Conservation (phyloP, 2,329 filamentous ascomycete species). For the Tolypocladium inflatum region DNA sequence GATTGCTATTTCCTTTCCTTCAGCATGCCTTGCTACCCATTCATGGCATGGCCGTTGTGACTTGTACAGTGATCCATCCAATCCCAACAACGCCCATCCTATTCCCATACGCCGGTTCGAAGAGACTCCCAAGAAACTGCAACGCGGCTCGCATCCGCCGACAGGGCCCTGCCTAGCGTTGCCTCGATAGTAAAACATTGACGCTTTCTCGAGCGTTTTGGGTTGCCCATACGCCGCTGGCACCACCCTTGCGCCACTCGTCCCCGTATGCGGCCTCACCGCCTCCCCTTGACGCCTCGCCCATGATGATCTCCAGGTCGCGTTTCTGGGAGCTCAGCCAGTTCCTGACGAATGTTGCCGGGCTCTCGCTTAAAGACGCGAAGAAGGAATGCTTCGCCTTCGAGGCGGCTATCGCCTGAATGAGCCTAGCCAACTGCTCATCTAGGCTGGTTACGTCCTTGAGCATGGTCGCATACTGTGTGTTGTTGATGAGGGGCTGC, state of each 20-base stretch:
- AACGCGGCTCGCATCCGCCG: background rate
- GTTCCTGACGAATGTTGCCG: conserved; percentile 70
- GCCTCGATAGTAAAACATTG: conserved; percentile 48
- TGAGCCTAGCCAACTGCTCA: conserved; percentile 72
- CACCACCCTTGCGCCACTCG: conserved; percentile 59
- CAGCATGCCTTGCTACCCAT: background rate
- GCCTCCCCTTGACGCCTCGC: conserved; percentile 62
- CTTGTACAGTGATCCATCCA: background rate
- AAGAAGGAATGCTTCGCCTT: conserved; percentile 91
- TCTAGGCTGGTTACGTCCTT: conserved; percentile 70
- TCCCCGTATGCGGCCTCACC: conserved; percentile 46
- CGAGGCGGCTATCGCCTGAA: conserved; percentile 74
- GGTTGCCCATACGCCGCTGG: conserved; percentile 45
- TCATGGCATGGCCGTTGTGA: background rate
- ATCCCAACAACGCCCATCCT: background rate
- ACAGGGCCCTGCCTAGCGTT: conserved; percentile 20
- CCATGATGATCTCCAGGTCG: conserved; percentile 80
- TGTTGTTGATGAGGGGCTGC: conserved; percentile 55
- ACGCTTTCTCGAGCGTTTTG: conserved; percentile 54
- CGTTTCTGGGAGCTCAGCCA: conserved; percentile 90
- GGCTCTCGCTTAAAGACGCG: conserved; percentile 67
- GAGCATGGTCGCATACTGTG: conserved; percentile 61
- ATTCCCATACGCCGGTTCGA: background rate
- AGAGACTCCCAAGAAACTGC: background rate
- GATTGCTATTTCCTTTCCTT: background rate